Conservation (phyloP, 352 stramenopile genomes). For the Ophiocytium majus region DNA sequence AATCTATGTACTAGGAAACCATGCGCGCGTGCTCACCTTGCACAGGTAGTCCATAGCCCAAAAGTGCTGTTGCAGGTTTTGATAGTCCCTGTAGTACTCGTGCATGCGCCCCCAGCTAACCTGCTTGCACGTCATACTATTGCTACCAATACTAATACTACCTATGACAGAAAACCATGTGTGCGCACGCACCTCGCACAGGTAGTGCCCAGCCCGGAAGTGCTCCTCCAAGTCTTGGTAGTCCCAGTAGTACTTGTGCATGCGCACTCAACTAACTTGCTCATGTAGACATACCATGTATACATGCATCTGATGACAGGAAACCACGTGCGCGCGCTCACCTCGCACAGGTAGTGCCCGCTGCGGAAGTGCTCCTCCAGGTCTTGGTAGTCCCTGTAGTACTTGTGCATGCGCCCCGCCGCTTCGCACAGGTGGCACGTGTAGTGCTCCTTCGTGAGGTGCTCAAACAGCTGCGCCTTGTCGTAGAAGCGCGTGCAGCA, state of each 20-base stretch:
- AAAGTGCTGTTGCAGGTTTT: slow-evolving; percentile 82
- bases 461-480: slow-evolving; percentile 76
- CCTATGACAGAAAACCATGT: too few species aligned
- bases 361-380: slow-evolving; percentile 81
- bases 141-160: too few species aligned
- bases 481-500: slow-evolving; percentile 79
- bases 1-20: too few species aligned
- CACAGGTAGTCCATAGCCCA: slow-evolving; percentile 78
- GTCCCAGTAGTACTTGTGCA: slow-evolving; percentile 78
- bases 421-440: slow-evolving; percentile 82
- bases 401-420: slow-evolving; percentile 73
- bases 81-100: slow-evolving; percentile 79
- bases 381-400: slow-evolving; percentile 83
- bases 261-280: too few species aligned
- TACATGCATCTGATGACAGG: too few species aligned
- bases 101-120: too few species aligned
- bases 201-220: slow-evolving; percentile 77
- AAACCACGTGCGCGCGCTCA: not conserved
- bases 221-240: slow-evolving; percentile 82
- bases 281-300: too few species aligned
- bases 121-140: too few species aligned
- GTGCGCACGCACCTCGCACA: slow-evolving; percentile 67
- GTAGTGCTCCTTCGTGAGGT: slow-evolving; percentile 83
- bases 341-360: slow-evolving; percentile 75
- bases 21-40: slow-evolving; percentile 55